Percentiles rank a stretch among this genome's conserved stretches.
Conservation (phyloP, 768 basidiomycete genomes). For the Kwoniella mangroviensis region DNA sequence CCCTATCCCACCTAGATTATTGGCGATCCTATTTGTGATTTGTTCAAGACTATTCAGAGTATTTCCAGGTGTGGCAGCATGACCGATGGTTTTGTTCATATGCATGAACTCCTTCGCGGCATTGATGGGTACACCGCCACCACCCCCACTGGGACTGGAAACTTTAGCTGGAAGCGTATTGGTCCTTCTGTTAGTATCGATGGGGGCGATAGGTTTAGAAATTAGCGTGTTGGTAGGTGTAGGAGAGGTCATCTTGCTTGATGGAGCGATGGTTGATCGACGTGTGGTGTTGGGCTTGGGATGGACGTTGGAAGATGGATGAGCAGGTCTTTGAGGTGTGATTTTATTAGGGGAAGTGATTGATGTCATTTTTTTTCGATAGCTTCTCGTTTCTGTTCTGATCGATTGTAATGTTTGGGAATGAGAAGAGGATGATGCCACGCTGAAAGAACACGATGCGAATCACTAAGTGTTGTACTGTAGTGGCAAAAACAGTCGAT, state of each 20-base stretch:
- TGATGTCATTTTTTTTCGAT: background rate
- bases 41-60: slow-evolving; percentile 6
- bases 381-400: background rate
- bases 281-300: background rate
- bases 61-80: slow-evolving; percentile 5
- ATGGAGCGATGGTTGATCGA: background rate
- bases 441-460: too few species aligned
- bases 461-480: too few species aligned
- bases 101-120: background rate
- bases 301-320: background rate
- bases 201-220: background rate
- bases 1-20: slow-evolving; percentile 4
- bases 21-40: slow-evolving; percentile 8
- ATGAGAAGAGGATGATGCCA: background rate
- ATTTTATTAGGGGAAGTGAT: background rate
- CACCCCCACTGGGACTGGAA: background rate
- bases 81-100: background rate
- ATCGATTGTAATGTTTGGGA: background rate
- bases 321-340: background rate
- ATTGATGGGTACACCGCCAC: background rate
- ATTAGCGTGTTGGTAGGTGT: background rate
- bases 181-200: background rate
- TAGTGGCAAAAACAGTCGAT: background rate
- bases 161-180: background rate
- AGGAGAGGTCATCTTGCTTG: background rate